phyloP scores from a whole-genome alignment of 208 protist species.

The Endotrypanum monterogeii region DNA sequence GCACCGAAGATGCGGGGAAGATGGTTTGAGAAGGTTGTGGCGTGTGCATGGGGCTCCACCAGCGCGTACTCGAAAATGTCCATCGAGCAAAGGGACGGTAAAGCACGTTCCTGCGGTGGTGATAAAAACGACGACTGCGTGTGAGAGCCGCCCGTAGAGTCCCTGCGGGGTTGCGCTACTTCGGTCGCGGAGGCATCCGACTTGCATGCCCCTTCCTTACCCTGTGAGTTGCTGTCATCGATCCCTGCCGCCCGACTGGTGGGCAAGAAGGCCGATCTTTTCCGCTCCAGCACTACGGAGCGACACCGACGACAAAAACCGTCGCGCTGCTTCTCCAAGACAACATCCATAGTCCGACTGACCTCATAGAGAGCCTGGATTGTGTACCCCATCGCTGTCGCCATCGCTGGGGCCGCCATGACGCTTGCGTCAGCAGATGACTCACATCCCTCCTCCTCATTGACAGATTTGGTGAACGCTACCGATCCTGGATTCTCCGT shows the following conservation, averaged over 20 bases:
- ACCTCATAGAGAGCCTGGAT: conserved; percentile 31
- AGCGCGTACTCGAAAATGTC: conserved; percentile 41
- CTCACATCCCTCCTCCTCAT: not conserved
- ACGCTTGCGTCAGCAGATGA: not conserved
- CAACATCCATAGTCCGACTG: conserved; percentile 24
- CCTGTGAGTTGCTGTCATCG: not conserved
- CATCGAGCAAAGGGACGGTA: conserved; percentile 5
- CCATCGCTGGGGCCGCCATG: conserved; percentile 8
- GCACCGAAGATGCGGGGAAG: conserved; percentile 51
- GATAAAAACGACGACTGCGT: not conserved
- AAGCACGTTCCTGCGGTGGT: not conserved
- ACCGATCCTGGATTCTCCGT: not conserved
- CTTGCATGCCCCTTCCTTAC: conserved; percentile 2
- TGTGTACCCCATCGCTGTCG: conserved; percentile 28
- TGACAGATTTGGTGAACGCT: not conserved
- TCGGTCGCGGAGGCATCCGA: not conserved
- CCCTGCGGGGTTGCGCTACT: not conserved
- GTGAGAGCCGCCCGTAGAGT: not conserved
- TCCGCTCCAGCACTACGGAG: conserved; percentile 32
- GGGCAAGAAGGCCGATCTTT: not conserved
- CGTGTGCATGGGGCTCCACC: conserved; percentile 37
- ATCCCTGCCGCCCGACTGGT: not conserved
- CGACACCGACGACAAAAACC: conserved; percentile 28
- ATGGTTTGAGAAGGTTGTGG: conserved; percentile 43
- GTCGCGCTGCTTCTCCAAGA: conserved; percentile 31